Percentiles rank a stretch among this genome's conserved stretches.
These are phyloP conservation scores for Jaltomata sinuosa DNA, from an alignment of 257 asterid genomes.

Conservation along the genomic window DNA sequence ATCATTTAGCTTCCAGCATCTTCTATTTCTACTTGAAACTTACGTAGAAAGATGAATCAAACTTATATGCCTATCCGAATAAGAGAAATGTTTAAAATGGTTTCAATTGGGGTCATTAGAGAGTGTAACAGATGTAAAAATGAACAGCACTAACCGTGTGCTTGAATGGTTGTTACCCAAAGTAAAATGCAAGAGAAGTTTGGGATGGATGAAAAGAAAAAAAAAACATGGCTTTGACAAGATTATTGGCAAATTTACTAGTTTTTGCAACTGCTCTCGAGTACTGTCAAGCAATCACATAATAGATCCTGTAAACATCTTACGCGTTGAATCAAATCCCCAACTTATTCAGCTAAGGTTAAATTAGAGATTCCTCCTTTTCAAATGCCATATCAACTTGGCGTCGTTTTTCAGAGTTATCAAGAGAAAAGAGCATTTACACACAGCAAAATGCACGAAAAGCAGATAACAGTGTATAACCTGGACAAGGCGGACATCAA, in stretches of 20 bases:
- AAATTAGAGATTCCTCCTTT: background rate
- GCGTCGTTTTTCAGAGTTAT: background rate
- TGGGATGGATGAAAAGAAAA: background rate
- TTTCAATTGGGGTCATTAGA: background rate
- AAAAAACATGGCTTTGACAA: background rate
- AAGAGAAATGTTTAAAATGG: background rate
- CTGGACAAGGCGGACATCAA: conserved; percentile 48
- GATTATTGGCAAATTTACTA: background rate
- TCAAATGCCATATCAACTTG: background rate
- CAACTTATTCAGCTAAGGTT: background rate
- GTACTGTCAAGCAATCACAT: background rate
- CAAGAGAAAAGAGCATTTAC: background rate
- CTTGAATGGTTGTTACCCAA: too few relatives aligned
- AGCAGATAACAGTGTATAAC: conserved; percentile 1
- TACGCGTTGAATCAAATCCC: background rate
- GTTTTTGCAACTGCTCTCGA: background rate
- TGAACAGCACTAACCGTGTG: background rate
- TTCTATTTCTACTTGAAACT: background rate
- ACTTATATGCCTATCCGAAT: background rate
- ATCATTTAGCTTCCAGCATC: background rate
- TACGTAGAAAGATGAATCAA: background rate
- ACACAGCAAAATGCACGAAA: background rate
- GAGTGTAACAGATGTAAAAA: background rate
- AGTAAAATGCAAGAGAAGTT: background rate
- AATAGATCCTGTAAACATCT: background rate